Evolutionary conservation across 192 early-diverging fungal genomes (phyloP), one percentile per base, ranked within the genome.

Genomic region (Entomortierella beljakovae): DNA sequence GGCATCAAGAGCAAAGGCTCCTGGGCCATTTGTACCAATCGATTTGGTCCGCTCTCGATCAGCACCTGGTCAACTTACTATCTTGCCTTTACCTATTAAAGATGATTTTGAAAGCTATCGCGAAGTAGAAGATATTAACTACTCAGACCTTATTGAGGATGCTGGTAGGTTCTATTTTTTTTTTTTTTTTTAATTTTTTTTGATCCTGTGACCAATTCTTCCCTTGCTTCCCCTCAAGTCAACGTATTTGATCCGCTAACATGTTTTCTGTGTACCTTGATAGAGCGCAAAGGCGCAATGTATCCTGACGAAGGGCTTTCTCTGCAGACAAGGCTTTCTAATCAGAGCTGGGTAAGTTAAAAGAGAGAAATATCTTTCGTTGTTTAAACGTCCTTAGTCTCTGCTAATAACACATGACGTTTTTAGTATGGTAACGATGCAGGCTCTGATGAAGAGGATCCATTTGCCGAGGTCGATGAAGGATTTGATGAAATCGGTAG

Each of bases 401-500:
- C 2, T 37, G n/a, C 48, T 34, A 50, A 42, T 48, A 33, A 15
- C 22, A 37, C 9, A 29, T 15, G 3, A 34, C n/a, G n/a, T 11
- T 7, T 51, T 20, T 53, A 77, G 82, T 76, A 63, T 56, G 79
- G 82, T 26, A 71, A 83, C 33, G 85, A 83, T 51, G 57, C 67
- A 23, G 80, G 67, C 16, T 79, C 75, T 48, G 85, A 86, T 31
- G 84, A 86, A 23, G 86, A 83, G 32, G 86, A 87, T 38, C 86
- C 84, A 22, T 86, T 87, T 64, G 70, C 69, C 4, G 81, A 82
- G 33, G 72, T 87, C 7, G 81, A 86, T 23, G 83, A 86, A 65
- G 71, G 71, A n/a, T 84, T 86, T 42, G 82, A 84, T 26, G 86
- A 85, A 49, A 81, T 77, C 52, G 71, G 82, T 80, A 71, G 66